phyloP scores from a whole-genome alignment of 768 basidiomycete genomes.

The Kwoniella pini region DNA sequence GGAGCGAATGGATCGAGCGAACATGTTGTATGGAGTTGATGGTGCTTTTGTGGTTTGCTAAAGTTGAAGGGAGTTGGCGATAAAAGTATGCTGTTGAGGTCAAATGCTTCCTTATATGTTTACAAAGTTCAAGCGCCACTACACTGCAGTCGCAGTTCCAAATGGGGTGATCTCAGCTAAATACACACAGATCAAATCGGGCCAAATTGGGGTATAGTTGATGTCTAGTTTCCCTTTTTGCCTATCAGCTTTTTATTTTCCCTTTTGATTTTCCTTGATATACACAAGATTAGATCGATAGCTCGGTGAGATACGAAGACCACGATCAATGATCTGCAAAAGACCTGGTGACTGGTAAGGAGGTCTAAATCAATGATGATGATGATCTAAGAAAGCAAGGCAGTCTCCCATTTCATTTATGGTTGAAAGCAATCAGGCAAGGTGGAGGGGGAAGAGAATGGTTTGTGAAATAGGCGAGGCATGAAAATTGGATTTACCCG shows the following conservation, averaged over 20 bases:
- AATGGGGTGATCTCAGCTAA: too few species aligned
- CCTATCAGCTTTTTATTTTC: too few species aligned
- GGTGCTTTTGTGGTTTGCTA: neutral
- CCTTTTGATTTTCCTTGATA: neutral
- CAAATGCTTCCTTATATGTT: neutral
- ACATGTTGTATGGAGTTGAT: constrained; percentile 9
- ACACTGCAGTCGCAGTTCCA: neutral
- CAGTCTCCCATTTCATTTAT: too few species aligned
- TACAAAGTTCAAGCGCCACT: neutral
- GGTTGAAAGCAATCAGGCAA: too few species aligned
- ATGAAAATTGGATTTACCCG: too few species aligned
- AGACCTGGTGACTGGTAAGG: too few species aligned
- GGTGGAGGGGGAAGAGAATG: too few species aligned
- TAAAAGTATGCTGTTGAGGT: neutral
- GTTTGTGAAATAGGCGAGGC: too few species aligned
- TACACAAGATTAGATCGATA: neutral
- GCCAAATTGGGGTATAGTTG: neutral
- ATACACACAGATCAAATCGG: neutral
- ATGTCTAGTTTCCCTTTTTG: neutral
- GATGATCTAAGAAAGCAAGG: too few species aligned
- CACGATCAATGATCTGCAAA: too few species aligned
- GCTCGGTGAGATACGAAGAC: too few species aligned
- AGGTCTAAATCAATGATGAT: too few species aligned
- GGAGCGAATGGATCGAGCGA: constrained; percentile 8
- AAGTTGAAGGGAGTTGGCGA: neutral